Evolutionary conservation across 257 asterid genomes (phyloP), one percentile per base, ranked within the genome.

Genomic region (Solanum raphanifolium): DNA sequence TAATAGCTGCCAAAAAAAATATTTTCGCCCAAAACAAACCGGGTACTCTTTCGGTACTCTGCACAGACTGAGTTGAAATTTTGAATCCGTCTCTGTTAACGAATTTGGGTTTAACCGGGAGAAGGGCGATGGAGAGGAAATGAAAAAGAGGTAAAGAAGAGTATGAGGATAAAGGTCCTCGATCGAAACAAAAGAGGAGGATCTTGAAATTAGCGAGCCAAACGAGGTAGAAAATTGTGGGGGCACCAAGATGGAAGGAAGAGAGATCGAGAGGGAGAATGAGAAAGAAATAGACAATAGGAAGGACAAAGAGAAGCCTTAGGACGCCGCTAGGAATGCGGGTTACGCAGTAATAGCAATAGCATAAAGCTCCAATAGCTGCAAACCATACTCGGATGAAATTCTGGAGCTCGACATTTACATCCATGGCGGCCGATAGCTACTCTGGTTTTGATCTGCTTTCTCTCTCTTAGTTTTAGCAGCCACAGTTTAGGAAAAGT

Each of bases 191-290:
- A 83, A 92, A 94, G 65, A 94, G 94, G 82, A 94, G 87, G 0
- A 93, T 91, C 88, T 93, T 91, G 93, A 90, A 94, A 85, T 73
- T 91, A 41, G 94, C 88, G 0, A 95, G 92, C 94, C 97, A 95
- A 3, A 95, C 92, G 88, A 95, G 62, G 90, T 87, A 90, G 87
- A 94, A 89, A 2, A 94, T 88, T 7, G 89, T 74, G 65, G 91
- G 83, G 4, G 84, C 91, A 20, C 93, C 88, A 86, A 91, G 83
- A 90, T 92, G 89, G 20, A 86, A 89, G 8, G 96, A 89, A 83
- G 91, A 31, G 0, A 89, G 84, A 6, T 72, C 81, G 12, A 94
- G 89, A 16, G 98, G 96, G 11, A 92, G 88, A 76, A 91, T 11
- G 0, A 91, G 12, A 90, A 93, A 93, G 62, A 93, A 2, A 89